Evolutionary conservation across 306 rosid species (phyloP), one percentile per base, ranked within the genome.

Genomic region (Medicago ruthenica): DNA sequence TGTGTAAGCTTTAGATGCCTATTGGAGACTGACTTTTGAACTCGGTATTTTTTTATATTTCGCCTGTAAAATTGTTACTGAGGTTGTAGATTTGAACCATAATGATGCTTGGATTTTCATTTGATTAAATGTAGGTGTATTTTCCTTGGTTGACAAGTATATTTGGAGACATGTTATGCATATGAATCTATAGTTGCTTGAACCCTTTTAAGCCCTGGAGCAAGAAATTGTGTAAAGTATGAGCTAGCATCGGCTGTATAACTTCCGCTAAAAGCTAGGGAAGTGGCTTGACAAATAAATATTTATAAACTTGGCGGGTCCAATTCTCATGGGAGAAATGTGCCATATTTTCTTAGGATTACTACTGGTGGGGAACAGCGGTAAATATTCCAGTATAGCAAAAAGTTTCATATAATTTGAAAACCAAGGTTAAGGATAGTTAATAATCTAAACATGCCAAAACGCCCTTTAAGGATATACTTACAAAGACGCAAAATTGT

Each of bases 21-120:
- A 55, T n/a, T 59, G 16, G 72, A 48, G 53, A 67, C 61, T 17
- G n/a, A 60, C 53, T 22, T 22, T 77, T 2, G 67, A 77, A 50
- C 72, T 67, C 0, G 1, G 12, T 48, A 3, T 61, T 40, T 27
- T 27, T 20, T 51, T n/a, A 21, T 62, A 2, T 11, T 50, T 41
- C 17, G 13, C 14, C 14, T 77, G 27, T 60, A 73, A 72, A 18
- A 17, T 51, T 51, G 54, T 31, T 15, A 27, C 55, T 10, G 20
- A 24, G 60, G 59, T 64, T 39, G 74, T 31, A 76, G 36, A 18
- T 55, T 60, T 59, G 17, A 41, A 48, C 47, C 3, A 10, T 10
- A 20, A 17, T 2, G 5, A 14, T 67, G 22, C 60, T 42, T 57
- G 48, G 10, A 59, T 73, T 59, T 42, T 18, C 50, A 27, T 13